These are phyloP conservation scores for Penicillium sp. DNA, from an alignment of 2,329 filamentous ascomycete genomes.

Conservation along the genomic window DNA sequence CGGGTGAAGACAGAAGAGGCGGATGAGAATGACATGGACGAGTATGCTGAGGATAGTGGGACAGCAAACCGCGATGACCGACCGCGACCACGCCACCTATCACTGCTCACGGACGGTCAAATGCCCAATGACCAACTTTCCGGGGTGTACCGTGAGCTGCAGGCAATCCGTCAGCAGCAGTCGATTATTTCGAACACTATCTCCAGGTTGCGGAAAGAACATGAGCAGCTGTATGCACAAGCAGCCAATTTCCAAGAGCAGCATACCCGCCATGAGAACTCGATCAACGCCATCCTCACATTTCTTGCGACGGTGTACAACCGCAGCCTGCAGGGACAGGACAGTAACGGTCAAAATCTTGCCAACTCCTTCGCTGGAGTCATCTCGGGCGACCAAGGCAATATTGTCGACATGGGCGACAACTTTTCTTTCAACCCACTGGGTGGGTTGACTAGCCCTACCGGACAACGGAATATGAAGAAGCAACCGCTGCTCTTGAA, in stretches of 20 bases:
- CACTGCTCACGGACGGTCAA: slow-evolving; percentile 38
- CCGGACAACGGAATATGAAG: slow-evolving; percentile 40
- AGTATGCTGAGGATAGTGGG: slow-evolving; percentile 42
- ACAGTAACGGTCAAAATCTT: slow-evolving; percentile 63
- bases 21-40: slow-evolving; percentile 60
- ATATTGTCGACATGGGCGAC: slow-evolving; percentile 60
- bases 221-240: slow-evolving; percentile 81
- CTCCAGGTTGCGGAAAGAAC: slow-evolving; percentile 72
- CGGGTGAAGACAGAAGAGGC: slow-evolving; percentile 54
- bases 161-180: slow-evolving; percentile 79
- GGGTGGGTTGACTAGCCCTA: slow-evolving; percentile 33
- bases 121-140: slow-evolving; percentile 68
- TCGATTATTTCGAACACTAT: slow-evolving; percentile 79
- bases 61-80: slow-evolving; percentile 32
- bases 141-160: slow-evolving; percentile 71
- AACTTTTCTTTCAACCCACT: slow-evolving; percentile 39
- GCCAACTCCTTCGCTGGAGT: slow-evolving; percentile 77
- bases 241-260: slow-evolving; percentile 83
- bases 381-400: slow-evolving; percentile 59
- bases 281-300: slow-evolving; percentile 96
- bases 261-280: slow-evolving; percentile 95
- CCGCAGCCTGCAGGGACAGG: slow-evolving; percentile 81
- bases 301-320: slow-evolving; percentile 97
- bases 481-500: slow-evolving; percentile 46
- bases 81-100: slow-evolving; percentile 39